phyloP scores from a whole-genome alignment of 352 stramenopile genomes.

The Phytopythium oedochilum region DNA sequence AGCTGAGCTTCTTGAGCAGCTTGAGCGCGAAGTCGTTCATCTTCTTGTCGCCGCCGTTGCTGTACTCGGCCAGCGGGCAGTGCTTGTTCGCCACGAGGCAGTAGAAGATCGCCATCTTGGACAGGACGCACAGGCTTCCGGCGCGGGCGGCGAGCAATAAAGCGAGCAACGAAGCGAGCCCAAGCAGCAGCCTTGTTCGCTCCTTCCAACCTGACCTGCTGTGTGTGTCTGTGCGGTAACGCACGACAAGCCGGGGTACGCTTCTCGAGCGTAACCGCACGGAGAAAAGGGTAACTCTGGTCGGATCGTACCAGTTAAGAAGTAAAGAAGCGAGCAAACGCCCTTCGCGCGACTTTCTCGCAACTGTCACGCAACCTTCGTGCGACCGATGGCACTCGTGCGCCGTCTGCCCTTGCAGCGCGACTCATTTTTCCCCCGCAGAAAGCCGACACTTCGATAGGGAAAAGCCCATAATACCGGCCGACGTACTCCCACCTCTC shows the following conservation, averaged over 20 bases:
- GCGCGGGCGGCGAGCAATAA: background rate
- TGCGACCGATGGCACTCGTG: constrained; percentile 13
- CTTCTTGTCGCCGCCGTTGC: constrained; percentile 78
- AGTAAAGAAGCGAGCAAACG: too few relatives aligned
- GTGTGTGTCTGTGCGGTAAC: background rate
- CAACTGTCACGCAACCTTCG: constrained; percentile 18
- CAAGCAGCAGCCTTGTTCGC: too few relatives aligned
- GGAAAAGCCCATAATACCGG: background rate
- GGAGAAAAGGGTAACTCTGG: too few relatives aligned
- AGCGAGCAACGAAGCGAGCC: too few relatives aligned
- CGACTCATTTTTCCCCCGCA: background rate
- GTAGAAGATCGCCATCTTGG: constrained; percentile 83
- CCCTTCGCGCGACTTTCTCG: constrained; percentile 2
- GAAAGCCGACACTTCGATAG: background rate
- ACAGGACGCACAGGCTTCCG: background rate
- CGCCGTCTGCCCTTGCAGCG: constrained; percentile 2
- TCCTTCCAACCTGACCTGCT: too few relatives aligned
- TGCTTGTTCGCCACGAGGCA: constrained; percentile 81
- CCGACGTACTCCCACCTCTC: too few relatives aligned
- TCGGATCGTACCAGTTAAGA: too few relatives aligned
- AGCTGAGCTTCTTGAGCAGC: constrained; percentile 84
- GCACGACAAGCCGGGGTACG: background rate
- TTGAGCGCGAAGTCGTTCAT: constrained; percentile 86
- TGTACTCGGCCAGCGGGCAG: constrained; percentile 77
- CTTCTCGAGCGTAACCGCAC: background rate